Evolutionary conservation across 2,329 filamentous ascomycete species (phyloP).

Genomic region (Thielaviopsis populi): DNA sequence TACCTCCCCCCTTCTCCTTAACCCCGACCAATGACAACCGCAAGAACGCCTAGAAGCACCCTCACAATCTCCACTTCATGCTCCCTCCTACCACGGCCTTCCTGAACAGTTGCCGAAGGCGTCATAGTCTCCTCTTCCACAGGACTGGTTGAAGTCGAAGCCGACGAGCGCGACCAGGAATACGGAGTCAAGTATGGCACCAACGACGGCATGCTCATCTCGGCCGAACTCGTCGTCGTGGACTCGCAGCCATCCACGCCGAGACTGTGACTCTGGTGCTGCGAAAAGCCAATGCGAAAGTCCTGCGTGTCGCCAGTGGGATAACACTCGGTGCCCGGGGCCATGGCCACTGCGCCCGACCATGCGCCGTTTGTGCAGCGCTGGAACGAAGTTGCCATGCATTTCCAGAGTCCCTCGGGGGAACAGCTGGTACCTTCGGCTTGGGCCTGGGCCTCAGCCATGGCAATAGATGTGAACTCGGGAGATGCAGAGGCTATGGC

Average conservation of each 20-base stretch:
- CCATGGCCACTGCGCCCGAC: conserved; percentile 30
- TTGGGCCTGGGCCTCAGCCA: conserved; percentile 18
- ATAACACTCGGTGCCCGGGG: conserved; percentile 32
- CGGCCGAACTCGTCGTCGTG: neutral
- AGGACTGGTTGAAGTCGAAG: neutral
- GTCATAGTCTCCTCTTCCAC: neutral
- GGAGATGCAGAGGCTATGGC: neutral
- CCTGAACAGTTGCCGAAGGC: neutral
- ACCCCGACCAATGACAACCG: neutral
- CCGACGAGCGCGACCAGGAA: neutral
- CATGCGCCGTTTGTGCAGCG: conserved; percentile 35
- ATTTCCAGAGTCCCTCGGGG: conserved; percentile 40
- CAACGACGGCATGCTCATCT: neutral
- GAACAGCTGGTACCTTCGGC: conserved; percentile 28
- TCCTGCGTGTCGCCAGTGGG: conserved; percentile 30
- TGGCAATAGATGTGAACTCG: neutral
- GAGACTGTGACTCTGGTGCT: too few relatives aligned
- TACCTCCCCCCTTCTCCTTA: neutral
- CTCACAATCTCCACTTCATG: neutral
- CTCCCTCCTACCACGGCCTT: neutral
- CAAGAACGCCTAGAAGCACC: neutral
- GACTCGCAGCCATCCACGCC: neutral
- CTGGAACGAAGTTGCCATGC: conserved; percentile 35
- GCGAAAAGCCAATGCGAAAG: conserved; percentile 23
- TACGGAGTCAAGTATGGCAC: neutral